Evolutionary conservation across 116 monocot species (phyloP).

Genomic region (Trichopus zeylanicus): DNA sequence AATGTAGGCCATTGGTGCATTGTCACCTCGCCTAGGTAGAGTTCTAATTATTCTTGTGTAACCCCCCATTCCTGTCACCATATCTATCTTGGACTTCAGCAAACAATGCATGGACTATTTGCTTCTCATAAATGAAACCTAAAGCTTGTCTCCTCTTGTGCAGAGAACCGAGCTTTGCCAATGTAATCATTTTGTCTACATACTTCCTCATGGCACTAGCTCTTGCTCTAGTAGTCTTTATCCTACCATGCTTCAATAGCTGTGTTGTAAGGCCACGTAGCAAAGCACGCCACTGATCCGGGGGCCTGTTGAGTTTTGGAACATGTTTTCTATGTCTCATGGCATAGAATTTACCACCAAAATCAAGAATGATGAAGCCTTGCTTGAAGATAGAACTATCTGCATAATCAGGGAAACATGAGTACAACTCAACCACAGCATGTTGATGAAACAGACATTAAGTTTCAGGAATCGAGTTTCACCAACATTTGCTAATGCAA

Average conservation of each 20-base stretch:
- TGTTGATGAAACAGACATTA: not conserved
- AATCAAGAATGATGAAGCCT: conserved; percentile 31
- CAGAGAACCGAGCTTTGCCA: conserved; percentile 95
- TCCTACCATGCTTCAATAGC: conserved; percentile 82
- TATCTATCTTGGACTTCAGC: conserved; percentile 77
- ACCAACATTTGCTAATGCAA: too few species aligned
- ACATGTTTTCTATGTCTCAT: conserved; percentile 93
- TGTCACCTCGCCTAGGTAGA: conserved; percentile 77
- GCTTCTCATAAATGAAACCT: conserved; percentile 91
- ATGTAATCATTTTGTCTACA: conserved; percentile 93
- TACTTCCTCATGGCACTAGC: conserved; percentile 89
- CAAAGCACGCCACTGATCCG: conserved; percentile 83
- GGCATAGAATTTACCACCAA: conserved; percentile 70
- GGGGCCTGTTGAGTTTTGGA: conserved; percentile 86
- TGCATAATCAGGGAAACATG: conserved; percentile 12
- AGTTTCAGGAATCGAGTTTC: too few species aligned
- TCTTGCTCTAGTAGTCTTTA: conserved; percentile 85
- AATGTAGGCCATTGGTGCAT: conserved; percentile 97
- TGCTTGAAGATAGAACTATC: conserved; percentile 36
- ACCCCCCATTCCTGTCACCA: conserved; percentile 84
- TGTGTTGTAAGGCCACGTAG: conserved; percentile 93
- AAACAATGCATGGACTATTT: conserved; percentile 86
- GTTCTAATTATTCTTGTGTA: conserved; percentile 88
- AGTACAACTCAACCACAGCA: not conserved
- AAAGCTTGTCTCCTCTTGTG: conserved; percentile 98